These are phyloP conservation scores for Mycena sanguinolenta DNA, from an alignment of 768 basidiomycete genomes.

Conservation along the genomic window DNA sequence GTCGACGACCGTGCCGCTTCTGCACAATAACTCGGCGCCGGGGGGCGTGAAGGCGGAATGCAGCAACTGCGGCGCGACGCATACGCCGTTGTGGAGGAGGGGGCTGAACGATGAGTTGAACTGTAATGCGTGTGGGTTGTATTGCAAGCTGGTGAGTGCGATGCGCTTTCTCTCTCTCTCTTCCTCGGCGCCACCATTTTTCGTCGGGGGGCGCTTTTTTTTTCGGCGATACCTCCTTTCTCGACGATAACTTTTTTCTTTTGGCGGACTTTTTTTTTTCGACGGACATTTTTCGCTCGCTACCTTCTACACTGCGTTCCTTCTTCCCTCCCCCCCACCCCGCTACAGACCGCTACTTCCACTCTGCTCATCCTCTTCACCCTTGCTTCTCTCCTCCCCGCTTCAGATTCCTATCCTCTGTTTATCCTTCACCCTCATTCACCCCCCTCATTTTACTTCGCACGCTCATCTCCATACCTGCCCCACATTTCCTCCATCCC, in stretches of 20 bases:
- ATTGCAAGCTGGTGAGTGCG: slow-evolving; percentile 82
- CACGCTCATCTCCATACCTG: neutral
- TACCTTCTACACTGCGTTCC: no score
- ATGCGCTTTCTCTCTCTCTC: neutral
- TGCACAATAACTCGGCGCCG: no score
- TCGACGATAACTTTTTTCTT: no score
- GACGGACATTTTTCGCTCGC: no score
- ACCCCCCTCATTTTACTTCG: neutral
- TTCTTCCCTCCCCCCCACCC: no score
- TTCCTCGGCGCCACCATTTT: neutral
- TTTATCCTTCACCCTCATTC: no score
- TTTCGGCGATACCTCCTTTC: no score
- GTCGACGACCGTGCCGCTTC: no score
- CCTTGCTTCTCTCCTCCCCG: no score
- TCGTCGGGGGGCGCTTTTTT: neutral
- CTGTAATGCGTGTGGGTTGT: slow-evolving; percentile 88
- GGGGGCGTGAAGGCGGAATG: slow-evolving; percentile 76
- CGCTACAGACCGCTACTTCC: no score
- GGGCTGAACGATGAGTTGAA: slow-evolving; percentile 91
- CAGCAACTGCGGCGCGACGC: slow-evolving; percentile 90
- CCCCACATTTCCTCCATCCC: neutral
- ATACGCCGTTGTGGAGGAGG: slow-evolving; percentile 85
- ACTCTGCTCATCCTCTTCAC: no score
- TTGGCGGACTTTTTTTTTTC: neutral
- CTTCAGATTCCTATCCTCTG: no score